Conservation (phyloP, 805 yeast species). For the Zygosaccharomyces siamensis region DNA sequence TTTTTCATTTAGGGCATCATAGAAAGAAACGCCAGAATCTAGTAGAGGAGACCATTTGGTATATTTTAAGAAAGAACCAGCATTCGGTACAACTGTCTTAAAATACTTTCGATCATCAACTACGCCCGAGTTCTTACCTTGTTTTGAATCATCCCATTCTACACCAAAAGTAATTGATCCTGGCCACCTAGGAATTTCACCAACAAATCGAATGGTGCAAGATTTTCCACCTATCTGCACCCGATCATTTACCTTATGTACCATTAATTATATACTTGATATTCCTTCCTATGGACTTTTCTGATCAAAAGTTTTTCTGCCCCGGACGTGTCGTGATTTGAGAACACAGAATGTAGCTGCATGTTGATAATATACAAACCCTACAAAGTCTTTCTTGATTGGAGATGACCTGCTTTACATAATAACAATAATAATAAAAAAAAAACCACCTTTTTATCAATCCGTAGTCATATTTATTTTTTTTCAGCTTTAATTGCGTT, state of each 20-base stretch:
- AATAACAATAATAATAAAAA: not conserved
- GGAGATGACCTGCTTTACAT: not conserved
- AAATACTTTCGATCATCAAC: slow-evolving; percentile 56
- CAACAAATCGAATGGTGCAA: slow-evolving; percentile 62
- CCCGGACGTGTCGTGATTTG: not conserved
- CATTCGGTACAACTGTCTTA: slow-evolving; percentile 15
- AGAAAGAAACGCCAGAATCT: slow-evolving; percentile 36
- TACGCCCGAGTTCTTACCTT: slow-evolving; percentile 73
- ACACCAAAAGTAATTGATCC: slow-evolving; percentile 57
- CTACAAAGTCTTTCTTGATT: not conserved
- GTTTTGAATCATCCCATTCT: slow-evolving; percentile 71
- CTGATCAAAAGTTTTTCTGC: too few species aligned
- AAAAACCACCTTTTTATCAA: slow-evolving; percentile 1
- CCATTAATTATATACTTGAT: slow-evolving; percentile 8
- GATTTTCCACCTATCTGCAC: slow-evolving; percentile 40
- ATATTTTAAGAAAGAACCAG: slow-evolving; percentile 27
- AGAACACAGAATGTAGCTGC: not conserved
- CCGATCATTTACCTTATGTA: slow-evolving; percentile 28
- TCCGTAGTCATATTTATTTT: slow-evolving; percentile 20
- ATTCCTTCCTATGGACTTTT: too few species aligned
- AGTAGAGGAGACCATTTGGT: slow-evolving; percentile 27
- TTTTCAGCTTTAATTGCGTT: slow-evolving; percentile 28
- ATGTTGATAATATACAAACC: slow-evolving; percentile 2
- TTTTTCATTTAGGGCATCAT: slow-evolving; percentile 45
- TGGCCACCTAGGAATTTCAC: slow-evolving; percentile 62